A percentile compares a stretch with the other conserved stretches of the same genome.
Conservation (phyloP, 345 rosid species). For the Sapria himalayana region DNA sequence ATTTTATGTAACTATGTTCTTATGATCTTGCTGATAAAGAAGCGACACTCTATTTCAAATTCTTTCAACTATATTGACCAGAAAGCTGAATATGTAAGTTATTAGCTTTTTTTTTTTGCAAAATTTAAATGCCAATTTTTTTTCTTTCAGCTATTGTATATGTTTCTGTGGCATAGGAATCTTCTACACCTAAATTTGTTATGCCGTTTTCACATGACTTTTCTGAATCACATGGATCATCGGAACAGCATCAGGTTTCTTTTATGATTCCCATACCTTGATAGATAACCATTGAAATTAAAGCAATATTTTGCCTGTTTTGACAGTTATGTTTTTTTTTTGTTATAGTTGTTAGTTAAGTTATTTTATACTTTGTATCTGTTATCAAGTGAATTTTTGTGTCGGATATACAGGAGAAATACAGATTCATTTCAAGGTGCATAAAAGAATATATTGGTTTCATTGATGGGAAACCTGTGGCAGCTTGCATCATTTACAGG, state of each 20-base stretch:
- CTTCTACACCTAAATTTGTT: slow-evolving; percentile 76
- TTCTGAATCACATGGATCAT: slow-evolving; percentile 58
- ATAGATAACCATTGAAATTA: background rate
- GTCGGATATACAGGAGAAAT: slow-evolving; percentile 46
- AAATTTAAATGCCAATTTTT: background rate
- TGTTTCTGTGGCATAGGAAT: slow-evolving; percentile 32
- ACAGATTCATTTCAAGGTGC: slow-evolving; percentile 64
- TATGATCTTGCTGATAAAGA: slow-evolving; percentile 12
- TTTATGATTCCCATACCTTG: too few relatives aligned
- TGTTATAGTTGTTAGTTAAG: too few relatives aligned
- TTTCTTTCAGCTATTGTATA: slow-evolving; percentile 2
- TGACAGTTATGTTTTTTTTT: background rate
- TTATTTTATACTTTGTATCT: too few relatives aligned
- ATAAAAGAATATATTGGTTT: slow-evolving; percentile 77
- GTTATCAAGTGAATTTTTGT: slow-evolving; percentile 4
- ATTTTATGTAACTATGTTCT: background rate
- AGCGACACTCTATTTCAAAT: slow-evolving; percentile 40
- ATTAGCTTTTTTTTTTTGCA: slow-evolving; percentile 1
- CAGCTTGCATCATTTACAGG: slow-evolving; percentile 74
- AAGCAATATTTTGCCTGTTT: background rate
- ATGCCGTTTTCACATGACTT: slow-evolving; percentile 46
- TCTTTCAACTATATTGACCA: slow-evolving; percentile 28
- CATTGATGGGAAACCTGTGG: slow-evolving; percentile 59
- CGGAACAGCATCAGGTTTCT: slow-evolving; percentile 74
- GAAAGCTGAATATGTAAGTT: slow-evolving; percentile 54